Percentiles rank a stretch among this genome's conserved stretches.
These are phyloP conservation scores for Apodospora peruviana DNA, from an alignment of 495 filamentous ascomycete genomes.

Conservation along the genomic window DNA sequence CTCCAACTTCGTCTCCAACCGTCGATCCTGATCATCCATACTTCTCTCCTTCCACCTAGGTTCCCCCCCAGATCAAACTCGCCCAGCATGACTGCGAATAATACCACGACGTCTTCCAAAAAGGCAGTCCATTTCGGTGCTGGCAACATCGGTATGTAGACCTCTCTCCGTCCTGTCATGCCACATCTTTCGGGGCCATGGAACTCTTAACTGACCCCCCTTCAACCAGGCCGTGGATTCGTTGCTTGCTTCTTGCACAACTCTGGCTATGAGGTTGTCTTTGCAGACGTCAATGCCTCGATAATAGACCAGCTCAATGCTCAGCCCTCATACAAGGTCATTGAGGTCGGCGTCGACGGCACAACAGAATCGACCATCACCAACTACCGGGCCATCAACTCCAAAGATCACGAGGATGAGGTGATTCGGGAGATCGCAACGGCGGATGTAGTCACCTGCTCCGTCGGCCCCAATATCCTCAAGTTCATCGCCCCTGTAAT, in stretches of 20 bases:
- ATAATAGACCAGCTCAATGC: slow-evolving; percentile 73
- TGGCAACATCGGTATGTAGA: slow-evolving; percentile 68
- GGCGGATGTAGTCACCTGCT: slow-evolving; percentile 89
- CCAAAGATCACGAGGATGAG: slow-evolving; percentile 71
- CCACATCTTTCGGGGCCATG: neutral
- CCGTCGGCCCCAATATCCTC: slow-evolving; percentile 91
- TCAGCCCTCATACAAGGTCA: slow-evolving; percentile 75
- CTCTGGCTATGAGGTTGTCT: slow-evolving; percentile 87
- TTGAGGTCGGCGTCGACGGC: slow-evolving; percentile 83
- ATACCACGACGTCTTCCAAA: slow-evolving; percentile 32
- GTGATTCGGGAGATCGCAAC: slow-evolving; percentile 78
- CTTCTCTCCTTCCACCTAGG: neutral
- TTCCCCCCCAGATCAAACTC: neutral
- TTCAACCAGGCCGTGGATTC: slow-evolving; percentile 43
- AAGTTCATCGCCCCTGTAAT: slow-evolving; percentile 93
- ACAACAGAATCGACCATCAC: slow-evolving; percentile 77
- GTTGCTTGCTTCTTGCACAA: slow-evolving; percentile 70
- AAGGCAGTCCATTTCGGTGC: slow-evolving; percentile 92
- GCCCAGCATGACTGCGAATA: slow-evolving; percentile 10
- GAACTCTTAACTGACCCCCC: slow-evolving; percentile 8
- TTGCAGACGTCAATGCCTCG: slow-evolving; percentile 82
- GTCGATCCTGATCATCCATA: neutral
- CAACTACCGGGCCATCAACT: slow-evolving; percentile 95
- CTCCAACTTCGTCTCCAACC: slow-evolving; percentile 1
- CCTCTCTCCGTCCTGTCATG: neutral